Conservation (phyloP, 164 flowering plant genomes). For the Euptelea pleiosperma region DNA sequence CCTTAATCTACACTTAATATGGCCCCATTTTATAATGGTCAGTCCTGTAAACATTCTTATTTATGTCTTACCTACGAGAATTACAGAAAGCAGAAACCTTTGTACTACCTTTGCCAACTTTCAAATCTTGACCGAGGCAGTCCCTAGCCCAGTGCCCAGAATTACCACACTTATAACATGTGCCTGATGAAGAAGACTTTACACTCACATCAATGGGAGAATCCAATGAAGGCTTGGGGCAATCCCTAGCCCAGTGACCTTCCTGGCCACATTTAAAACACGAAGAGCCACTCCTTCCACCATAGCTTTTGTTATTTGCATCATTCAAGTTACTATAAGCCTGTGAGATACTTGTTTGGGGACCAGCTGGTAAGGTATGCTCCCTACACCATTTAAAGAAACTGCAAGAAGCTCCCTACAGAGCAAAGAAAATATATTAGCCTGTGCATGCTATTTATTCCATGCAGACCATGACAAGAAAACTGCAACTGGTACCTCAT, state of each 20-base stretch:
- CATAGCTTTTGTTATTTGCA: slow-evolving; percentile 20
- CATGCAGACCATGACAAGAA: background rate
- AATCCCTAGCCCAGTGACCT: slow-evolving; percentile 54
- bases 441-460: background rate
- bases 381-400: slow-evolving; percentile 46
- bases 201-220: slow-evolving; percentile 12
- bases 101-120: slow-evolving; percentile 8
- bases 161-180: slow-evolving; percentile 39
- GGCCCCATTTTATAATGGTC: background rate
- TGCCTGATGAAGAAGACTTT: slow-evolving; percentile 23
- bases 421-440: background rate
- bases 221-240: slow-evolving; percentile 20
- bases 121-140: slow-evolving; percentile 24
- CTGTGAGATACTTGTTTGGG: slow-evolving; percentile 10
- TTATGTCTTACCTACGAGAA: background rate
- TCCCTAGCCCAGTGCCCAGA: slow-evolving; percentile 50
- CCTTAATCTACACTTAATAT: too few relatives aligned
- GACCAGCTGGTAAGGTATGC: slow-evolving; percentile 10
- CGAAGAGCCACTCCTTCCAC: slow-evolving; percentile 23
- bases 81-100: background rate
- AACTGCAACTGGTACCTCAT: background rate
- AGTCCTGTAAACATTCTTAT: background rate
- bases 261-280: slow-evolving; percentile 41
- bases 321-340: slow-evolving; percentile 11
- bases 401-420: slow-evolving; percentile 34